A percentile compares a stretch with the other conserved stretches of the same genome.
These are phyloP conservation scores for Alternaria postmessia DNA, from an alignment of 2,329 filamentous ascomycete genomes.

Conservation along the genomic window DNA sequence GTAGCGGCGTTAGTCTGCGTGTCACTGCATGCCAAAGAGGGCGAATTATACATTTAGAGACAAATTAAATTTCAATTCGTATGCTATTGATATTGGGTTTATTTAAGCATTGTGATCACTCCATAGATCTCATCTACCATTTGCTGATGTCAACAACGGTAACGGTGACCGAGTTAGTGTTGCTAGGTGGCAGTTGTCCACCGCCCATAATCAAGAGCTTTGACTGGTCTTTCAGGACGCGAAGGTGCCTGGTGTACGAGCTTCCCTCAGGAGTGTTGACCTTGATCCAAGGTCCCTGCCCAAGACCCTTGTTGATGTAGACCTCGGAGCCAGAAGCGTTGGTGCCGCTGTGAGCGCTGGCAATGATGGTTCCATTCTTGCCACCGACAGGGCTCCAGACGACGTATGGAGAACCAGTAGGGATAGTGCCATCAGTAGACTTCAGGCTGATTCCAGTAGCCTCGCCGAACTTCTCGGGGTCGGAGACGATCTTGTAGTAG, in stretches of 20 bases:
- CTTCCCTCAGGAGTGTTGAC: slow-evolving; percentile 51
- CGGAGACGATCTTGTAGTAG: slow-evolving; percentile 60
- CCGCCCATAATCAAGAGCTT: slow-evolving; percentile 55
- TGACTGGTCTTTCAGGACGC: slow-evolving; percentile 53
- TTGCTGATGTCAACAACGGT: slow-evolving; percentile 45
- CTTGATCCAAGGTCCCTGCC: slow-evolving; percentile 57
- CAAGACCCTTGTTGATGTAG: slow-evolving; percentile 59
- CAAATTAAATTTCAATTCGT: not conserved
- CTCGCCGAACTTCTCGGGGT: slow-evolving; percentile 58
- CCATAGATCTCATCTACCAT: not conserved
- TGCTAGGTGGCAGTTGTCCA: slow-evolving; percentile 47
- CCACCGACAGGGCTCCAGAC: slow-evolving; percentile 61
- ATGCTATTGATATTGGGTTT: not conserved
- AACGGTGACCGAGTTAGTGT: slow-evolving; percentile 42
- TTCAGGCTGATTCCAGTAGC: slow-evolving; percentile 53
- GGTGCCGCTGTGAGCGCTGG: slow-evolving; percentile 49
- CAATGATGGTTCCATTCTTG: slow-evolving; percentile 61
- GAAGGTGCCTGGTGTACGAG: slow-evolving; percentile 59
- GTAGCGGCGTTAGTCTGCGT: not conserved
- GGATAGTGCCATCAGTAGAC: slow-evolving; percentile 56
- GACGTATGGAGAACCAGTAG: slow-evolving; percentile 60
- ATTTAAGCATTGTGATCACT: not conserved
- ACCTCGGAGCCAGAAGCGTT: slow-evolving; percentile 43
- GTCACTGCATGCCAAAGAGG: not conserved
- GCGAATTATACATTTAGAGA: not conserved